phyloP scores from a whole-genome alignment of 2,329 filamentous ascomycete genomes.

The Cytospora piceicola region DNA sequence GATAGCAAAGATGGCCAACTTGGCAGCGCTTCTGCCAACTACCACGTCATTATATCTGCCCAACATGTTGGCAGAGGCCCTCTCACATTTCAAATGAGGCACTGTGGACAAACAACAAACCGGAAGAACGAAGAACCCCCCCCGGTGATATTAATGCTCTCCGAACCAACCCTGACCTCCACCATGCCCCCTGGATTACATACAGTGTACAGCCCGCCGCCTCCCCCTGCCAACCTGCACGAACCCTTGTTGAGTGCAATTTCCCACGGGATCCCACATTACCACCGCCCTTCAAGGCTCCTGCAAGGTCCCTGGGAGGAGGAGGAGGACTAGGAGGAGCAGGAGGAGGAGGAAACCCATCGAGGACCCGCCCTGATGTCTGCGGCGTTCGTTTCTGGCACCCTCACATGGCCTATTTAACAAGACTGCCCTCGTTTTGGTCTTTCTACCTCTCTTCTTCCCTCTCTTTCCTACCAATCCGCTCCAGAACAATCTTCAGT shows the following conservation, averaged over 20 bases:
- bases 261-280: slow-evolving; percentile 29
- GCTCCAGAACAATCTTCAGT: slow-evolving; percentile 33
- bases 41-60: neutral
- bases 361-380: neutral
- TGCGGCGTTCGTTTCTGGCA: slow-evolving; percentile 8
- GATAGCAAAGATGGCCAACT: neutral
- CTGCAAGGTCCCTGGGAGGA: neutral
- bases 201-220: slow-evolving; percentile 25
- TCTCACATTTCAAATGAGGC: neutral
- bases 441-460: slow-evolving; percentile 30
- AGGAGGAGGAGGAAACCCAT: slow-evolving; percentile 6
- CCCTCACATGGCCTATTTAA: slow-evolving; percentile 40
- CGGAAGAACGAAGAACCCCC: neutral
- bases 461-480: slow-evolving; percentile 41
- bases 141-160: neutral
- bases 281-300: slow-evolving; percentile 4
- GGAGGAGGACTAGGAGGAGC: neutral
- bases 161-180: slow-evolving; percentile 33
- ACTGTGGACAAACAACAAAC: neutral
- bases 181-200: slow-evolving; percentile 39
- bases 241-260: slow-evolving; percentile 33
- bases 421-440: slow-evolving; percentile 32
- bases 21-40: neutral
- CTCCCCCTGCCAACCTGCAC: slow-evolving; percentile 12
- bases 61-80: neutral